Base-by-base conservation (phyloP, 2,329 filamentous ascomycete species). In the Aspergillus oerlinghausenensis region DNA sequence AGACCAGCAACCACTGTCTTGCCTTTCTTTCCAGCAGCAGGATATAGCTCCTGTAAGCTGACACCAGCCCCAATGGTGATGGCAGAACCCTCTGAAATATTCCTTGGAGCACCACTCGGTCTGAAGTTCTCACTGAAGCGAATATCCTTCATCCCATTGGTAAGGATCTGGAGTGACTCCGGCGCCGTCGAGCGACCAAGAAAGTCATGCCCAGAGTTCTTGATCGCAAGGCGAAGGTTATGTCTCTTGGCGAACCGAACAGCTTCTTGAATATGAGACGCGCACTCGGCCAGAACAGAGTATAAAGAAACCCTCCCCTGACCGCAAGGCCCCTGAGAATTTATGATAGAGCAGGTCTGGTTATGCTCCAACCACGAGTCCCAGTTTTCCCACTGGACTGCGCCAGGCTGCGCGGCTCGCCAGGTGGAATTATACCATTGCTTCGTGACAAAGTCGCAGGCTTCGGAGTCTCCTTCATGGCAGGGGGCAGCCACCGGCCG, bases 301-400 rank as follows among this genome's bases (percentile, higher is more conserved):
- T 73, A 75, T 10, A 71, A 57, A 4, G 75, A 70, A 29, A 77
- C 65, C 3, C 68, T 68, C 2, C 74, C 74, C 51, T 75, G 73
- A 2, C 59, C 60, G 29, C 73, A 75, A 3, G 65, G 60, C 0
- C 58, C 57, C 14, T 57, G 51, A 38, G 52, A 54, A 1, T 58
- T 65, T 29, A 69, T 70, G 10, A 75, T 64, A 48, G 72, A 73
- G 58, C 75, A 77, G 14, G 57, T 70, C 56, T 77, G 62, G 50
- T 74, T 65, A 1, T 59, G 63, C 40, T 68, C 66, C 4, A 70
- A 68, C 69, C 72, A 74, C 4, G 71, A 66, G 51, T 77, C 75
- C 68, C 74, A 77, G 58, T 74, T 77, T 47, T 67, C 61, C 61
- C 67, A 71, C 51, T 75, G 72, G 4, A 73, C 63, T 5, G 73